Conservation (phyloP, 495 filamentous ascomycete genomes). For the Trichocladium antarcticum region DNA sequence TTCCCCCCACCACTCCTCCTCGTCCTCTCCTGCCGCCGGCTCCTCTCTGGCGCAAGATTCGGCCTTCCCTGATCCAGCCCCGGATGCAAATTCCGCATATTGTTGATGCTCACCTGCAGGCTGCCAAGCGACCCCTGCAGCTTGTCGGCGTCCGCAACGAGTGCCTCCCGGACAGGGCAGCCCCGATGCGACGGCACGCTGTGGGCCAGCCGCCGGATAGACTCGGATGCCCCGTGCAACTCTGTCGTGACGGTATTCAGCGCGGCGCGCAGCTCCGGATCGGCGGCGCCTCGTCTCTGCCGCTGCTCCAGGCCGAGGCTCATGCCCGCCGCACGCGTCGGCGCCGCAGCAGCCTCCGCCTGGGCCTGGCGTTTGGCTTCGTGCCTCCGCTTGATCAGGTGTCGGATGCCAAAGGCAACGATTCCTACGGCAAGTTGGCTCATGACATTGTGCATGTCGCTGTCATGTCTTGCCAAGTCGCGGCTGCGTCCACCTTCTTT, state of each 20-base stretch:
- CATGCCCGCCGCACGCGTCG: no score
- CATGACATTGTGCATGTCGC: slow-evolving; percentile 18
- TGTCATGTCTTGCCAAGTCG: not conserved
- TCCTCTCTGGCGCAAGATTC: not conserved
- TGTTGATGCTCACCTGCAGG: slow-evolving; percentile 16
- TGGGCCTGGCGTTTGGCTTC: slow-evolving; percentile 1
- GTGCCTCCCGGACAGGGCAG: slow-evolving; percentile 14
- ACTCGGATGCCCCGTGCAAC: slow-evolving; percentile 12
- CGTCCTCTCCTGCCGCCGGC: not conserved
- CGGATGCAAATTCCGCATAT: slow-evolving; percentile 23
- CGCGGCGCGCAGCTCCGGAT: slow-evolving; percentile 15
- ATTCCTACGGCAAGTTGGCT: slow-evolving; percentile 21
- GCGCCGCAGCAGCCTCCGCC: not conserved
- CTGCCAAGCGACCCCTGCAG: slow-evolving; percentile 12
- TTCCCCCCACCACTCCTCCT: not conserved
- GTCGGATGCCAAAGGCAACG: slow-evolving; percentile 18
- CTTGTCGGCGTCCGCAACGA: slow-evolving; percentile 15
- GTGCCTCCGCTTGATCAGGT: slow-evolving; percentile 11
- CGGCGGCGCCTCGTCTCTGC: no score
- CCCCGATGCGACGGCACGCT: slow-evolving; percentile 6
- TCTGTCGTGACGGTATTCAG: slow-evolving; percentile 16
- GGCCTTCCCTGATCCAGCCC: not conserved
- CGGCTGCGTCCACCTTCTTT: not conserved
- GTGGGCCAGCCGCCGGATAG: slow-evolving; percentile 8
- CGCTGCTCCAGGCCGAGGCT: no score